Evolutionary conservation across 192 early-diverging fungal genomes (phyloP).

Genomic region (Dissophora ornata): DNA sequence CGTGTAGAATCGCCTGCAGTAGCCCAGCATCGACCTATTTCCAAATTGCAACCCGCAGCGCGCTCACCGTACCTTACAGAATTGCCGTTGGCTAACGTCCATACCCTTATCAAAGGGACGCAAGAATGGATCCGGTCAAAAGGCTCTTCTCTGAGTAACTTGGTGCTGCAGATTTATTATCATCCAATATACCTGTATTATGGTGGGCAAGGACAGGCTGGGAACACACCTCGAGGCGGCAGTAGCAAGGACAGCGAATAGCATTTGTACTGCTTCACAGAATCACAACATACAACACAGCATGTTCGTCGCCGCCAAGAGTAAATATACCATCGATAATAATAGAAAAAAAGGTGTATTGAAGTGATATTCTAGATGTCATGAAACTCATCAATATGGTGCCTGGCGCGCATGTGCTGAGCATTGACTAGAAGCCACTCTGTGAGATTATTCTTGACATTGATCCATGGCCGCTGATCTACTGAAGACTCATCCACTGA

Average conservation of each 20-base stretch:
- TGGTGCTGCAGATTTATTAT: neutral
- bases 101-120: neutral
- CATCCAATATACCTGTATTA: neutral
- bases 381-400: conserved; percentile 66
- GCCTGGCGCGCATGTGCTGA: conserved; percentile 57
- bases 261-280: too few relatives aligned
- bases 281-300: too few relatives aligned
- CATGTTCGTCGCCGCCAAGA: too few relatives aligned
- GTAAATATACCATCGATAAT: too few relatives aligned
- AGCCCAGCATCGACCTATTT: too few relatives aligned
- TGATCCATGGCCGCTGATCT: conserved; percentile 53
- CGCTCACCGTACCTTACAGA: too few relatives aligned
- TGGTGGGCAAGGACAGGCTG: neutral
- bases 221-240: neutral
- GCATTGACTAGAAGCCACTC: conserved; percentile 68
- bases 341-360: neutral
- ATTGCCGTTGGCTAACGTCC: too few relatives aligned
- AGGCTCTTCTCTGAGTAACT: neutral
- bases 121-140: neutral
- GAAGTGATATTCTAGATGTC: conserved; percentile 49
- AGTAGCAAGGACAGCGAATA: neutral
- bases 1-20: neutral
- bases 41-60: neutral
- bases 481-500: neutral
- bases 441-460: conserved; percentile 66